phyloP scores from a whole-genome alignment of 306 rosid genomes.

The Senna tora region DNA sequence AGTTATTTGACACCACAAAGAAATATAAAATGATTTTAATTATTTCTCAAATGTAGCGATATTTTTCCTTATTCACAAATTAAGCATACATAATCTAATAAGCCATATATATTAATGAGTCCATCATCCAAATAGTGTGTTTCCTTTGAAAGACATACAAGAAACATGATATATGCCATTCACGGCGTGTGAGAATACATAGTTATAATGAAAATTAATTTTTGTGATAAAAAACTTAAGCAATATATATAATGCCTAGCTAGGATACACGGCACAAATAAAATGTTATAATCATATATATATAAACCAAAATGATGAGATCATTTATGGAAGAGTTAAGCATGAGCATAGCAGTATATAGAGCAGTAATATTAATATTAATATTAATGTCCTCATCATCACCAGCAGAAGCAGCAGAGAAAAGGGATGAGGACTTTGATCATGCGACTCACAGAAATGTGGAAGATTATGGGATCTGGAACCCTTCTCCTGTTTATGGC shows the following conservation, averaged over 20 bases:
- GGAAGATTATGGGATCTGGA: constrained; percentile 52
- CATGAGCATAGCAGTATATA: constrained; percentile 28
- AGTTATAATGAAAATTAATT: too few relatives aligned
- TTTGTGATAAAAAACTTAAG: too few relatives aligned
- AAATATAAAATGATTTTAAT: not conserved
- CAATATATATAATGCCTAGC: too few relatives aligned
- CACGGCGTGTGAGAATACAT: constrained; percentile 39
- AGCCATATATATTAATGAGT: not conserved
- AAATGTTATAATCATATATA: too few relatives aligned
- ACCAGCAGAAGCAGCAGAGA: constrained; percentile 13
- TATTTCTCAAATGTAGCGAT: too few relatives aligned
- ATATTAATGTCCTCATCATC: constrained; percentile 17
- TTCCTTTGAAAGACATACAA: constrained; percentile 42
- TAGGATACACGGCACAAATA: too few relatives aligned
- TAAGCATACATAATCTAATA: not conserved
- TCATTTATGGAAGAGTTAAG: constrained; percentile 2
- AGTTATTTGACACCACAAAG: too few relatives aligned
- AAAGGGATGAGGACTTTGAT: constrained; percentile 14
- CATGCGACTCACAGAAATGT: not conserved
- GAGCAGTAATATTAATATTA: not conserved
- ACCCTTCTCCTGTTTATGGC: constrained; percentile 50
- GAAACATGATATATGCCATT: constrained; percentile 51
- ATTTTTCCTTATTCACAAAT: too few relatives aligned
- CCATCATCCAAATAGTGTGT: constrained; percentile 3
- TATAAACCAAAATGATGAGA: constrained; percentile 35